Percentiles rank a stretch among this genome's conserved stretches.
Evolutionary conservation across 768 basidiomycete genomes (phyloP).

Genomic region (Naganishia vishniacii): DNA sequence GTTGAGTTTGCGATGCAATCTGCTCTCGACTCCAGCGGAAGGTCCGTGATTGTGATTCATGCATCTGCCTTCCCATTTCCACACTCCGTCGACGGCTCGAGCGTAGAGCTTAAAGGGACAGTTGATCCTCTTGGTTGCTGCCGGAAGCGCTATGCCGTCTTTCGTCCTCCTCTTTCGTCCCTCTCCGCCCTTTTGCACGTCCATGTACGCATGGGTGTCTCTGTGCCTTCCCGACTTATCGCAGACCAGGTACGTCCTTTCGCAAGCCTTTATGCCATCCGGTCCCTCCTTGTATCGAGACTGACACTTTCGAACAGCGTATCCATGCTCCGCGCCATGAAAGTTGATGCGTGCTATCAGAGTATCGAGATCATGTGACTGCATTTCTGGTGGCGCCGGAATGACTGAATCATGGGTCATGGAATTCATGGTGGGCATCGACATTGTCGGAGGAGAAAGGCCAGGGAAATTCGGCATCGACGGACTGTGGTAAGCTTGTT

Average conservation of each 20-base stretch:
- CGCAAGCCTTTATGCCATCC: constrained; percentile 5
- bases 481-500: background rate
- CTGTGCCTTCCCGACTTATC: constrained; percentile 14
- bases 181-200: constrained; percentile 9
- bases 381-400: constrained; percentile 4
- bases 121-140: constrained; percentile 14
- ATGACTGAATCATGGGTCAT: background rate
- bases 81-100: constrained; percentile 4
- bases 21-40: constrained; percentile 5
- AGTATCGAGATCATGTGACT: constrained; percentile 10
- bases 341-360: constrained; percentile 14
- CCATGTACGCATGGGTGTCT: constrained; percentile 13
- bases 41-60: constrained; percentile 10
- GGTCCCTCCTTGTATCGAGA: constrained; percentile 20
- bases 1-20: constrained; percentile 17
- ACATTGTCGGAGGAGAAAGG: background rate
- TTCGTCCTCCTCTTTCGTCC: constrained; percentile 17
- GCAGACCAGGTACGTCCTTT: constrained; percentile 14
- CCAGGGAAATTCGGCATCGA: background rate
- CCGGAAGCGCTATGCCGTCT: constrained; percentile 11
- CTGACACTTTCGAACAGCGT: constrained; percentile 17
- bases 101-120: constrained; percentile 19
- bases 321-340: constrained; percentile 14
- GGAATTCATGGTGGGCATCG: background rate
- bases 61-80: constrained; percentile 11